These are phyloP conservation scores for Trichoderma sp. DNA, from an alignment of 2,329 filamentous ascomycete genomes.

Conservation along the genomic window DNA sequence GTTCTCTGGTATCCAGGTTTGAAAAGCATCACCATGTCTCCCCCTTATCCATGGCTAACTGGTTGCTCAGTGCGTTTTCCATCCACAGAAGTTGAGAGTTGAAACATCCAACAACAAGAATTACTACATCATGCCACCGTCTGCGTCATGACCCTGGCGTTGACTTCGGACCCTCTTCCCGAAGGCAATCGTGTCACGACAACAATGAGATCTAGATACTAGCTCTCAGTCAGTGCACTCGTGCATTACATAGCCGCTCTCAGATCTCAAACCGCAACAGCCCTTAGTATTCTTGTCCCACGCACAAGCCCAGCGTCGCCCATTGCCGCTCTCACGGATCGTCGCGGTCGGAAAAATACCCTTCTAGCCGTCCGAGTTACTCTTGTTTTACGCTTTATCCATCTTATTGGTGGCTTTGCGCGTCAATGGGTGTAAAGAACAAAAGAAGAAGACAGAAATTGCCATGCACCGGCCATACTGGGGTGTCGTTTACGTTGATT, in stretches of 20 bases:
- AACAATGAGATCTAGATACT: conserved; percentile 2
- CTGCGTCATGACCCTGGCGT: too few relatives aligned
- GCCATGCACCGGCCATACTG: not conserved
- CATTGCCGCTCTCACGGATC: not conserved
- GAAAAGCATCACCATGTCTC: too few relatives aligned
- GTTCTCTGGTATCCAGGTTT: too few relatives aligned
- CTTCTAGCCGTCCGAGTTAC: not conserved
- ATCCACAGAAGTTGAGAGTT: too few relatives aligned
- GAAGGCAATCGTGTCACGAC: too few relatives aligned
- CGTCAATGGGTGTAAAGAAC: not conserved
- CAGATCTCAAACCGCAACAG: conserved; percentile 2
- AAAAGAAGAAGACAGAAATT: not conserved
- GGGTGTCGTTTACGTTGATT: not conserved
- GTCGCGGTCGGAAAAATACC: not conserved
- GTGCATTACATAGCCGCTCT: conserved; percentile 13
- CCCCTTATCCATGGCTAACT: too few relatives aligned
- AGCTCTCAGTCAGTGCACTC: not conserved
- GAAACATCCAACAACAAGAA: too few relatives aligned
- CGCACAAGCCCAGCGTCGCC: not conserved
- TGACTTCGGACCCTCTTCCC: not conserved
- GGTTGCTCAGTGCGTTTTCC: too few relatives aligned
- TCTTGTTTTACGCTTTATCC: not conserved
- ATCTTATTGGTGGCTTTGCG: not conserved
- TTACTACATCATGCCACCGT: too few relatives aligned
- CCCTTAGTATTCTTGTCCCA: conserved; percentile 16